A percentile compares a stretch with the other conserved stretches of the same genome.
Evolutionary conservation across 495 filamentous ascomycete genomes (phyloP).

Genomic region (Talaromyces ruber): DNA sequence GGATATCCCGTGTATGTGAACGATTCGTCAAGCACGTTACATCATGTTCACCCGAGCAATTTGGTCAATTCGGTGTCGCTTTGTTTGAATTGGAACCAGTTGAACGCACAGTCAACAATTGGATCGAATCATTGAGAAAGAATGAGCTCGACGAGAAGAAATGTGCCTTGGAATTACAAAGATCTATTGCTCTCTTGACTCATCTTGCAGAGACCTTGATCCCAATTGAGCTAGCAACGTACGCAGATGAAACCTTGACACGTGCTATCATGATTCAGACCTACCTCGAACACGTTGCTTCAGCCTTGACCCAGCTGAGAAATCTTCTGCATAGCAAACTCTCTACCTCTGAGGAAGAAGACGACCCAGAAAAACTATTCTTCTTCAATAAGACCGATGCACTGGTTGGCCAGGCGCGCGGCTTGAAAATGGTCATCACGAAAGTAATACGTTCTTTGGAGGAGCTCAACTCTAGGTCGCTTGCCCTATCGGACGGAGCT

Average conservation of each 20-base stretch:
- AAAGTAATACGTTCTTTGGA: constrained; percentile 73
- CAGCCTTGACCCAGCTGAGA: constrained; percentile 54
- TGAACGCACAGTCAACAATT: constrained; percentile 78
- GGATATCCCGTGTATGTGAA: constrained; percentile 74
- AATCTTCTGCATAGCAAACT: constrained; percentile 57
- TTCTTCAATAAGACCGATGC: constrained; percentile 63
- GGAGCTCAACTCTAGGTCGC: constrained; percentile 66
- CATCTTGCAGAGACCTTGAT: constrained; percentile 81
- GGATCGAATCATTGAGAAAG: constrained; percentile 73
- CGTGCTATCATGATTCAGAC: constrained; percentile 68
- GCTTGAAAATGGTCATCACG: constrained; percentile 71
- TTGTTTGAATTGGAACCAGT: constrained; percentile 89
- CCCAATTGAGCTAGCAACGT: constrained; percentile 59
- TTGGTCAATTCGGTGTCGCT: constrained; percentile 63
- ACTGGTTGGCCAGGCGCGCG: constrained; percentile 66
- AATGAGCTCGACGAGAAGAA: constrained; percentile 84
- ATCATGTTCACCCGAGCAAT: constrained; percentile 67
- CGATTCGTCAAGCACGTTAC: constrained; percentile 73
- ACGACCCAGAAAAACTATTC: constrained; percentile 52
- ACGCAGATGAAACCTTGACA: constrained; percentile 73
- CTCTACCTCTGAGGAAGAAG: constrained; percentile 28
- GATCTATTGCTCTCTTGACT: constrained; percentile 70
- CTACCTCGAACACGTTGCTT: constrained; percentile 69
- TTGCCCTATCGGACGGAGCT: constrained; percentile 59
- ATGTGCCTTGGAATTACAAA: constrained; percentile 68